Evolutionary conservation across 371 early-diverging fungal genomes (phyloP).

Genomic region (Rhizopus arrhizus): DNA sequence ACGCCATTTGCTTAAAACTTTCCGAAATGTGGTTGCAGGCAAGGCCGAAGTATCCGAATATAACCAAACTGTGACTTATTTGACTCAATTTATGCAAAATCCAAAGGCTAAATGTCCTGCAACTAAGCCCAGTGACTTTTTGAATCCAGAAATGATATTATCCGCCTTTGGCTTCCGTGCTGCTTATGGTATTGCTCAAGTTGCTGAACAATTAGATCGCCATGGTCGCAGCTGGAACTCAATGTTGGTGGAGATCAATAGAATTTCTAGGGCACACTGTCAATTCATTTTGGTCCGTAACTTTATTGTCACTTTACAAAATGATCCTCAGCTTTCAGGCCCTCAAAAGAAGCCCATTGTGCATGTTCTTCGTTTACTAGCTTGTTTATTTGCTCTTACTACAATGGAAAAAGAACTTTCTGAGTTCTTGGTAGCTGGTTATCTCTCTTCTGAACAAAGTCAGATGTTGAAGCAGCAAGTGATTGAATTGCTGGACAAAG

Average conservation of each 20-base stretch:
- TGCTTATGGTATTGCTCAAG: constrained; percentile 56
- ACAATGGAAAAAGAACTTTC: constrained; percentile 68
- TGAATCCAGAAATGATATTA: constrained; percentile 64
- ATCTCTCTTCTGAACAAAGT: constrained; percentile 51
- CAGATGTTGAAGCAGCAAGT: constrained; percentile 53
- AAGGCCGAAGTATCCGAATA: constrained; percentile 52
- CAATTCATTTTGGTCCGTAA: constrained; percentile 63
- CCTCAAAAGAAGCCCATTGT: constrained; percentile 42
- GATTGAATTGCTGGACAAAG: constrained; percentile 50
- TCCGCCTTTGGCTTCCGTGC: constrained; percentile 72
- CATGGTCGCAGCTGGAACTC: constrained; percentile 68
- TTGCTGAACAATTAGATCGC: constrained; percentile 57
- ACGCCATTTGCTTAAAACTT: constrained; percentile 67
- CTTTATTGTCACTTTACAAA: constrained; percentile 55
- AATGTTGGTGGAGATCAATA: constrained; percentile 64
- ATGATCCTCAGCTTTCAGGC: constrained; percentile 29
- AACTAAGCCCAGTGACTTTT: constrained; percentile 48
- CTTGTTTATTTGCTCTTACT: constrained; percentile 63
- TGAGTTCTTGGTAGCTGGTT: constrained; percentile 64
- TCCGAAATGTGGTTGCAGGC: constrained; percentile 54
- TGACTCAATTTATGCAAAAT: constrained; percentile 54
- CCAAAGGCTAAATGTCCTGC: constrained; percentile 60
- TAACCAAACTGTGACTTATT: constrained; percentile 58
- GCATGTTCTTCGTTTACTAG: constrained; percentile 32
- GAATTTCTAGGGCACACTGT: constrained; percentile 68